Evolutionary conservation across 2,329 filamentous ascomycete species (phyloP).

Genomic region (Ceratocystis colombiana): DNA sequence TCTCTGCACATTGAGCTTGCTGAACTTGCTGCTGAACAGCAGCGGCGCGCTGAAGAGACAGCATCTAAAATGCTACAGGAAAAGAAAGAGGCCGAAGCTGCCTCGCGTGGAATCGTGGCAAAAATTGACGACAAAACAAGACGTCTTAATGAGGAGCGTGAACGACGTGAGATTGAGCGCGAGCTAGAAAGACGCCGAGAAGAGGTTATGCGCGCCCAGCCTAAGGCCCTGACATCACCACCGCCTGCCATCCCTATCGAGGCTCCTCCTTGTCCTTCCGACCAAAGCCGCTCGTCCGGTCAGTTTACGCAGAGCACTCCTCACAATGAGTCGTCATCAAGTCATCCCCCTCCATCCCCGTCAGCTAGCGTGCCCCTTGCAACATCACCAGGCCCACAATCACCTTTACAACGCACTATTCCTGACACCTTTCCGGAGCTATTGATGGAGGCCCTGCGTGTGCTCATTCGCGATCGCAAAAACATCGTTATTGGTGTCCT

Average conservation of each 20-base stretch:
- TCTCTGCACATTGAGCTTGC: slow-evolving; percentile 51
- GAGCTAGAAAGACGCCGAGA: slow-evolving; percentile 19
- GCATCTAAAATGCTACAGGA: slow-evolving; percentile 34
- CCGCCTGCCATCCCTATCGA: slow-evolving; percentile 25
- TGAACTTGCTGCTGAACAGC: slow-evolving; percentile 40
- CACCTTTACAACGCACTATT: slow-evolving; percentile 9
- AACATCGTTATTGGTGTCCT: slow-evolving; percentile 49
- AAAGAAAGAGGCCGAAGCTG: slow-evolving; percentile 31
- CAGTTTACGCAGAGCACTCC: background rate
- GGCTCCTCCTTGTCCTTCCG: slow-evolving; percentile 19
- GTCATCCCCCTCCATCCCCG: background rate
- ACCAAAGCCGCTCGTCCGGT: slow-evolving; percentile 5
- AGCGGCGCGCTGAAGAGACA: slow-evolving; percentile 34
- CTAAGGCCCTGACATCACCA: slow-evolving; percentile 21
- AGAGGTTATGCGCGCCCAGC: slow-evolving; percentile 18
- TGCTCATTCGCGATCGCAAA: slow-evolving; percentile 48
- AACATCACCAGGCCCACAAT: slow-evolving; percentile 4
- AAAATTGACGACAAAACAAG: slow-evolving; percentile 20
- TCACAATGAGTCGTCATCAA: background rate
- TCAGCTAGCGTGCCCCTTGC: slow-evolving; percentile 26
- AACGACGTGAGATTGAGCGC: slow-evolving; percentile 14
- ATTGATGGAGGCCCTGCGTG: slow-evolving; percentile 43
- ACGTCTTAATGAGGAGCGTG: slow-evolving; percentile 21
- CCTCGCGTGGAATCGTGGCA: slow-evolving; percentile 17
- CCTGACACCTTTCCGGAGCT: slow-evolving; percentile 44